Base-by-base conservation (phyloP, 1,284 basidiomycete genomes). In the Coniferiporia weirii region DNA sequence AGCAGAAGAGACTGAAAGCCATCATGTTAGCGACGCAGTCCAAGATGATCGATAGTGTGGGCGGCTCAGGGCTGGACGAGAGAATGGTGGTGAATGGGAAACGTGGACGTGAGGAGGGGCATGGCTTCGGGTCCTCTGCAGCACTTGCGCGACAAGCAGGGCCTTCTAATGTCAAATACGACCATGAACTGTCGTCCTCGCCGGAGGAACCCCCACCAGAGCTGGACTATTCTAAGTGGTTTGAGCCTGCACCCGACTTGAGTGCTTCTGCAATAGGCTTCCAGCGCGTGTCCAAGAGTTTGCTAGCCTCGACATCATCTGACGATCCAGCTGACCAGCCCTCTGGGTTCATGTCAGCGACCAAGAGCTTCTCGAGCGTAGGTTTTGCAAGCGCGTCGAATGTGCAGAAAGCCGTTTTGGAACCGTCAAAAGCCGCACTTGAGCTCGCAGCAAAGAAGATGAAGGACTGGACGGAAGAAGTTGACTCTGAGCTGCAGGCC, bases 351-450 rank as follows among this genome's bases (percentile, higher is more conserved):
- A 44, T 34, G 35, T 12, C 56, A 15, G 52, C 46, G 47, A n/a
- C 27, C 15, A 22, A 46, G 27, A 20, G 19, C 17, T 17, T 47
- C 10, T 8, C 38, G 15, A 15, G 54, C 13, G 1, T 49, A 19
- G 55, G 40, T 15, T 50, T 58, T n/a, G 27, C 57, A 10, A 59
- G 68, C 55, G 74, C 73, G 4, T 71, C 72, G 1, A 67, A 70
- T 8, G 72, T 73, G 51, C 32, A 22, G n/a, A 38, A 32, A 15
- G 70, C 71, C 1, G 49, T 75, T 17, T 71, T 84, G 6, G 67
- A 73, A 43, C 85, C 85, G 0, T 85, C 87, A 2, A 75, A 73
- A n/a, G 73, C 72, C 22, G 84, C 88, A 1, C 66, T 87, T 6
- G 79, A 77, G 4, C 76, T 76, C 62, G 87, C 86, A 0, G 72